Evolutionary conservation across 768 basidiomycete species (phyloP).

Genomic region (Amanita phalloides): DNA sequence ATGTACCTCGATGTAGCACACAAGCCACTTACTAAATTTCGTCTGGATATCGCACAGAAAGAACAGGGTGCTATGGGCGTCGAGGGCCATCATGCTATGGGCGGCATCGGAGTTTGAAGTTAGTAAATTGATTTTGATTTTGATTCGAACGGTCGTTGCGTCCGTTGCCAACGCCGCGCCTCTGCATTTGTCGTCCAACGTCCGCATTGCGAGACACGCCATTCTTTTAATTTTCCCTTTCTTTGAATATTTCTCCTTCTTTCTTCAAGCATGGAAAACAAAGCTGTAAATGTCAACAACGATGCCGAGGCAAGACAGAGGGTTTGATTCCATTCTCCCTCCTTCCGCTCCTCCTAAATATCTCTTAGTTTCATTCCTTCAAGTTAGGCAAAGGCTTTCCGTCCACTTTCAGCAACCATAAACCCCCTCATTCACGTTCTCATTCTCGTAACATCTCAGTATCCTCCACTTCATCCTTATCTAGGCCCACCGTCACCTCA

Average conservation of each 20-base stretch:
- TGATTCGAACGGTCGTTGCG: background rate
- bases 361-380: constrained; percentile 58
- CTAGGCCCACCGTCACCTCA: background rate
- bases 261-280: constrained; percentile 18
- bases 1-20: background rate
- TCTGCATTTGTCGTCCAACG: constrained; percentile 2
- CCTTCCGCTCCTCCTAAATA: constrained; percentile 1
- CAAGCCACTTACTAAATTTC: constrained; percentile 45
- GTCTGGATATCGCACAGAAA: constrained; percentile 81
- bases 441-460: constrained; percentile 63
- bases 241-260: constrained; percentile 17
- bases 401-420: constrained; percentile 23
- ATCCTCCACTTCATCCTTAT: constrained; percentile 27
- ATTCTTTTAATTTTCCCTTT: constrained; percentile 26
- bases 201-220: constrained; percentile 19
- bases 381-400: constrained; percentile 46
- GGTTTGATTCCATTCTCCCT: constrained; percentile 16
- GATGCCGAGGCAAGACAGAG: constrained; percentile 30
- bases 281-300: constrained; percentile 19
- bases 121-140: background rate
- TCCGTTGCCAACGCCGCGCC: constrained; percentile 8
- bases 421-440: constrained; percentile 49
- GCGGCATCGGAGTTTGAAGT: constrained; percentile 12
- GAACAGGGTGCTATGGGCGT: constrained; percentile 40
- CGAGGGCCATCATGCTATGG: constrained; percentile 12